phyloP scores from a whole-genome alignment of 2,329 filamentous ascomycete species.

The Sarocladiaceae sp. region DNA sequence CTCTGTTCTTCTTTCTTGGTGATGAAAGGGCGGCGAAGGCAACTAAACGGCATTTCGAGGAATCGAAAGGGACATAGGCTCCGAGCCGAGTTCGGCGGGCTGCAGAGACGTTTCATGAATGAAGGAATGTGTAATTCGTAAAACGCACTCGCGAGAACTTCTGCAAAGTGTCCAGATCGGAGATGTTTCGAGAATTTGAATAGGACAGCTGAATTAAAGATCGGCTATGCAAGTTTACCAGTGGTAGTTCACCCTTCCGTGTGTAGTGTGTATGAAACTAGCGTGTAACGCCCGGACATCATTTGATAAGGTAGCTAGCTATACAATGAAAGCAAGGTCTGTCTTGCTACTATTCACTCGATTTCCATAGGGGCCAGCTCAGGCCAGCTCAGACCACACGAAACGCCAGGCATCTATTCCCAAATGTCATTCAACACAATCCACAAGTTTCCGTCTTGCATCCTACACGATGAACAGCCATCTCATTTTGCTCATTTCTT shows the following conservation, averaged over 20 bases:
- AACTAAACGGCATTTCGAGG: not conserved
- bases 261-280: too few relatives aligned
- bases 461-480: not conserved
- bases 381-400: not conserved
- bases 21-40: not conserved
- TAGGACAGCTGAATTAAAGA: conserved; percentile 2
- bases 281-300: not conserved
- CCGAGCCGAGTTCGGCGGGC: not conserved
- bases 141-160: not conserved
- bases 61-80: not conserved
- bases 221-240: too few relatives aligned
- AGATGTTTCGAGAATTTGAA: conserved; percentile 4
- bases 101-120: not conserved
- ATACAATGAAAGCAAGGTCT: not conserved
- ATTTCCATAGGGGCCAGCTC: too few relatives aligned
- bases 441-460: not conserved
- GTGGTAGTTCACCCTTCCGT: too few relatives aligned
- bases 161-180: conserved; percentile 6
- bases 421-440: not conserved
- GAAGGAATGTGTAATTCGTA: conserved; percentile 6
- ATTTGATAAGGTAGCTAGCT: not conserved
- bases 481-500: conserved; percentile 18
- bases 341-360: not conserved
- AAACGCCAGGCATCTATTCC: conserved; percentile 8
- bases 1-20: not conserved